Evolutionary conservation across 495 filamentous ascomycete genomes (phyloP).

Genomic region (Talaromyces borbonicus): DNA sequence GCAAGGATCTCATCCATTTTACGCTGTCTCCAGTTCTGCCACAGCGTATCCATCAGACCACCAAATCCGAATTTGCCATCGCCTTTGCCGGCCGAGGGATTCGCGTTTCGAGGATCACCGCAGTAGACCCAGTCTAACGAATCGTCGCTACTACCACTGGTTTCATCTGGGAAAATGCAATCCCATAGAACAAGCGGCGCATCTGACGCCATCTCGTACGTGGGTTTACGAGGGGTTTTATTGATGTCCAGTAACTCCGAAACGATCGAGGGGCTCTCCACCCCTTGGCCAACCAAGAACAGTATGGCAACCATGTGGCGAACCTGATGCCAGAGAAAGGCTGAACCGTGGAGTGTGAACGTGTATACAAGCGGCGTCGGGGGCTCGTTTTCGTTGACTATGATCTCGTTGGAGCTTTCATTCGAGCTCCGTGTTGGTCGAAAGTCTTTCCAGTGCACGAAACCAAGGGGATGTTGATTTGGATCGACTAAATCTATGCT

Average conservation of each 20-base stretch:
- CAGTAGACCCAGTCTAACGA: slow-evolving; percentile 72
- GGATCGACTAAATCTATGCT: slow-evolving; percentile 60
- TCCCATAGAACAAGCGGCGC: slow-evolving; percentile 90
- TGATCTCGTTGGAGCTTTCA: slow-evolving; percentile 10
- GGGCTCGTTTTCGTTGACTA: slow-evolving; percentile 10
- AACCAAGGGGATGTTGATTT: slow-evolving; percentile 33
- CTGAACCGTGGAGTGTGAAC: slow-evolving; percentile 79
- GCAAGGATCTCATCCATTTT: slow-evolving; percentile 87
- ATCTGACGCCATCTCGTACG: slow-evolving; percentile 84
- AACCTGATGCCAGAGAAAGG: slow-evolving; percentile 97
- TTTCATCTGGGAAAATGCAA: slow-evolving; percentile 69
- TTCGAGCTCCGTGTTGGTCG: slow-evolving; percentile 14
- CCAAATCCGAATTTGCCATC: slow-evolving; percentile 50
- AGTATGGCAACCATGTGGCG: slow-evolving; percentile 80
- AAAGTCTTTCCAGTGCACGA: slow-evolving; percentile 25
- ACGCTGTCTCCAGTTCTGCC: slow-evolving; percentile 68
- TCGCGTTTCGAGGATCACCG: slow-evolving; percentile 41
- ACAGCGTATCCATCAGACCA: slow-evolving; percentile 64
- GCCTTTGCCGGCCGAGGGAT: slow-evolving; percentile 22
- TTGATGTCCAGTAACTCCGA: slow-evolving; percentile 59
- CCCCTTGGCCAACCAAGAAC: slow-evolving; percentile 83
- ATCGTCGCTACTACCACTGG: slow-evolving; percentile 41
- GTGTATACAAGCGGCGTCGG: slow-evolving; percentile 62
- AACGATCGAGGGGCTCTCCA: slow-evolving; percentile 67
- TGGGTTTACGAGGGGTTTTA: slow-evolving; percentile 61